Percentiles rank a stretch among this genome's conserved stretches.
phyloP scores from a whole-genome alignment of 192 early-diverging fungal genomes.

The Spizellomyces sp. region DNA sequence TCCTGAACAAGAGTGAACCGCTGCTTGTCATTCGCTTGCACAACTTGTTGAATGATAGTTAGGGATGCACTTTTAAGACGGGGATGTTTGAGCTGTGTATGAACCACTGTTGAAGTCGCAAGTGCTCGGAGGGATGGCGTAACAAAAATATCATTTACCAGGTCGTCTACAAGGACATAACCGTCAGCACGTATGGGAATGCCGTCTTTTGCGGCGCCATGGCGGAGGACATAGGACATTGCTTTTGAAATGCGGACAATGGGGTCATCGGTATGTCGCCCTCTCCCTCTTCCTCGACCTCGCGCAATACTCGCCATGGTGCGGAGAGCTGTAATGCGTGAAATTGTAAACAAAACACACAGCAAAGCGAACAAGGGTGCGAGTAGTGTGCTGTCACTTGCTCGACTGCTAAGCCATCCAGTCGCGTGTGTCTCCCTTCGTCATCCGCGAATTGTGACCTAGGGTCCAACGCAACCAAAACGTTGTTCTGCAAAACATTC shows the following conservation, averaged over 20 bases:
- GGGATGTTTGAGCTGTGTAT: conserved; percentile 48
- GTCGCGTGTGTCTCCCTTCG: too few relatives aligned
- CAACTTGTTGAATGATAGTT: conserved; percentile 66
- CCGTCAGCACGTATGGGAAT: conserved; percentile 76
- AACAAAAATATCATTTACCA: conserved; percentile 46
- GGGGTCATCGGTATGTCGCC: conserved; percentile 8
- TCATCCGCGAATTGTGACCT: too few relatives aligned
- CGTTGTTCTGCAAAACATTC: too few relatives aligned
- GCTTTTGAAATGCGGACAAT: conserved; percentile 61
- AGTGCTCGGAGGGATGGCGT: not conserved
- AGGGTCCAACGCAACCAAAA: too few relatives aligned
- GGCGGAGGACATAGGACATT: conserved; percentile 82
- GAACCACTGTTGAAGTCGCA: not conserved
- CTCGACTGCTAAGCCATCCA: too few relatives aligned
- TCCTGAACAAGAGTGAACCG: conserved; percentile 66
- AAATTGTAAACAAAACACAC: too few relatives aligned
- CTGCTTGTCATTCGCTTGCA: conserved; percentile 81
- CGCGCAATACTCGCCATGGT: conserved; percentile 1
- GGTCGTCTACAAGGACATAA: conserved; percentile 66
- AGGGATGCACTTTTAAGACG: conserved; percentile 64
- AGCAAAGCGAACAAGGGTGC: not conserved
- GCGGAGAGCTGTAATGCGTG: not conserved
- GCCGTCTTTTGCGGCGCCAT: conserved; percentile 78
- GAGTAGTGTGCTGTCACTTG: too few relatives aligned
- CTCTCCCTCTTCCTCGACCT: not conserved